Percentiles rank a stretch among this genome's conserved stretches.
These are phyloP conservation scores for Ogataea nitratoaversa DNA, from an alignment of 805 yeast species.

Conservation along the genomic window DNA sequence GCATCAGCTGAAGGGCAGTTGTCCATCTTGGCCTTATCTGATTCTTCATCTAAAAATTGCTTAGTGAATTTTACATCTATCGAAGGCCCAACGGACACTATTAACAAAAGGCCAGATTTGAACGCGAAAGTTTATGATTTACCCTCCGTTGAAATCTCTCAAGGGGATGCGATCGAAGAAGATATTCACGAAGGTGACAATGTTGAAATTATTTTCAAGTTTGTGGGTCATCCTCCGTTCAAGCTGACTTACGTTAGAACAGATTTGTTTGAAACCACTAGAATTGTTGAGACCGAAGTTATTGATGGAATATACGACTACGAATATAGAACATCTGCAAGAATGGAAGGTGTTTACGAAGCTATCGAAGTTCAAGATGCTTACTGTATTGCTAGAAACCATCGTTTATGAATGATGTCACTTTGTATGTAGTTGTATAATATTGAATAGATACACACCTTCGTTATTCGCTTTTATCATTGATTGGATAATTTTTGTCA, in stretches of 20 bases:
- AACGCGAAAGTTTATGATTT: slow-evolving; percentile 39
- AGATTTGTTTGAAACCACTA: slow-evolving; percentile 29
- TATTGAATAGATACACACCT: too few species aligned
- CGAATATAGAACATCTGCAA: slow-evolving; percentile 69
- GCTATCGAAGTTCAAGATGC: slow-evolving; percentile 88
- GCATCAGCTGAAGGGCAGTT: slow-evolving; percentile 83
- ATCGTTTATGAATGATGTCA: slow-evolving; percentile 9
- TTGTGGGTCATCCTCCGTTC: slow-evolving; percentile 90
- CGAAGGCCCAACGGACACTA: slow-evolving; percentile 18
- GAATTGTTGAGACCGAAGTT: slow-evolving; percentile 47
- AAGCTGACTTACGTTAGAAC: slow-evolving; percentile 78
- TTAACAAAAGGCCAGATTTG: slow-evolving; percentile 24
- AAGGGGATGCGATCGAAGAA: slow-evolving; percentile 70
- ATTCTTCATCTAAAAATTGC: slow-evolving; percentile 70
- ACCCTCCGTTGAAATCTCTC: slow-evolving; percentile 77
- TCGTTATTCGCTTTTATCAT: too few species aligned
- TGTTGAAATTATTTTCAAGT: slow-evolving; percentile 78
- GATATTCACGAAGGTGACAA: slow-evolving; percentile 94
- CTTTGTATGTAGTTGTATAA: background rate
- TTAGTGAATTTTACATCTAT: slow-evolving; percentile 49
- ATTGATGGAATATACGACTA: slow-evolving; percentile 67
- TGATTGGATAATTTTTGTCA: too few species aligned
- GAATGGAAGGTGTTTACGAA: slow-evolving; percentile 89
- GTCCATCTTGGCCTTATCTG: slow-evolving; percentile 62
- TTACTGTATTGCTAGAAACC: slow-evolving; percentile 51